Conservation (phyloP, 441 rosid species). For the Eruca vesicaria region DNA sequence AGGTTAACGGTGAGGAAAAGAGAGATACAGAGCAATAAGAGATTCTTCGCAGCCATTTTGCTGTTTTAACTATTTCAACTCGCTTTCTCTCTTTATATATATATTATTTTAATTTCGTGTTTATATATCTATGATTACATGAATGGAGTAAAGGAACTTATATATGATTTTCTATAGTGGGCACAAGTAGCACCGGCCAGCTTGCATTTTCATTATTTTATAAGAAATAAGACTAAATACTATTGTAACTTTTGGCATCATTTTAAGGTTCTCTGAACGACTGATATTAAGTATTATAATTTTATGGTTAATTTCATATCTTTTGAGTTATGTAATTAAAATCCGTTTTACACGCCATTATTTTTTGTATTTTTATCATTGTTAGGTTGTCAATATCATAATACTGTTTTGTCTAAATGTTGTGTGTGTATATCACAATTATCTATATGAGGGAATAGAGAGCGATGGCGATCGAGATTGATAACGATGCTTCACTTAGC, state of each 20-base stretch:
- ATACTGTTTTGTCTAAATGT: background rate
- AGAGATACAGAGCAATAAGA: constrained; percentile 22
- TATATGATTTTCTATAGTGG: constrained; percentile 22
- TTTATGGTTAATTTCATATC: background rate
- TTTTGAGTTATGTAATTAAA: background rate
- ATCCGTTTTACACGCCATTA: background rate
- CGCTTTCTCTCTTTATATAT: background rate
- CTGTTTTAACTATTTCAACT: background rate
- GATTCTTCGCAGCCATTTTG: constrained; percentile 20
- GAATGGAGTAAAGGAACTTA: background rate
- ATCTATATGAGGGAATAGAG: constrained; percentile 24
- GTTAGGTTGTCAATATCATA: constrained; percentile 1
- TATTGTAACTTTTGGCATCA: constrained; percentile 16
- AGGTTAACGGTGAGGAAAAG: constrained; percentile 34
- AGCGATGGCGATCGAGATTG: constrained; percentile 23
- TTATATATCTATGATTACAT: background rate
- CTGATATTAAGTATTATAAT: background rate
- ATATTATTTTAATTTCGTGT: background rate
- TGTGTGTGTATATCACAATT: constrained; percentile 14
- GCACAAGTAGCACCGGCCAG: constrained; percentile 26
- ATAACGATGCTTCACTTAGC: constrained; percentile 32
- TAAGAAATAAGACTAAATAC: background rate
- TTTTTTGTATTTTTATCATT: background rate
- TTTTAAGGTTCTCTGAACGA: constrained; percentile 10
- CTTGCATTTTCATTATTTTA: constrained; percentile 26